Conservation (phyloP, 169 alveolate genomes). For the Plasmodium cynomolgi region DNA sequence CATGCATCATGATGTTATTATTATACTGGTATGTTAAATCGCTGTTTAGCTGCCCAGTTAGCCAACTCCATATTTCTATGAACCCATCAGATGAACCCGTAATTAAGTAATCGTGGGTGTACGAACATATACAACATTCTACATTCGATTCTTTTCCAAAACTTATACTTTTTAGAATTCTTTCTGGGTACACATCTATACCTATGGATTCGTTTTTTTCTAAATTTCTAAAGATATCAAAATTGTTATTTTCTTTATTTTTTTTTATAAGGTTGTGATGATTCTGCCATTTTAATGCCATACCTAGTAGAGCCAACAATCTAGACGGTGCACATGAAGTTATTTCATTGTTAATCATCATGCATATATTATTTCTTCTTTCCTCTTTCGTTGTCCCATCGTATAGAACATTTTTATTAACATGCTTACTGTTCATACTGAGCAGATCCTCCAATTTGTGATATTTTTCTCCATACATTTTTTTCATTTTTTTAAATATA, state of each 20-base stretch:
- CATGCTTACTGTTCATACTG: constrained; percentile 9
- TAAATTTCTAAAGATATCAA: constrained; percentile 84
- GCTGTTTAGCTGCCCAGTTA: constrained; percentile 82
- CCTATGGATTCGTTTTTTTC: constrained; percentile 74
- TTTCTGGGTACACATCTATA: constrained; percentile 77
- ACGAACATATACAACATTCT: constrained; percentile 89
- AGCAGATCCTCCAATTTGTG: constrained; percentile 20
- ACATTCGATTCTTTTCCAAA: constrained; percentile 89
- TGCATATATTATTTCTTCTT: constrained; percentile 62
- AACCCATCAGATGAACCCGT: constrained; percentile 91
- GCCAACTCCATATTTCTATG: constrained; percentile 91
- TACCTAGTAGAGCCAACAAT: constrained; percentile 81
- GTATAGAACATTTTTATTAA: constrained; percentile 30
- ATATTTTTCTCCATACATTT: constrained; percentile 49
- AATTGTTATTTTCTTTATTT: constrained; percentile 62
- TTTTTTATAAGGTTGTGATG: constrained; percentile 80
- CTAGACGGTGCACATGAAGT: constrained; percentile 85
- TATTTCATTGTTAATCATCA: constrained; percentile 75
- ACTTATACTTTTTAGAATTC: constrained; percentile 78
- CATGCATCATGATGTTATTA: constrained; percentile 88
- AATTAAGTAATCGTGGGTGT: constrained; percentile 86
- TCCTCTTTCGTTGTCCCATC: constrained; percentile 72
- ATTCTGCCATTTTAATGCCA: constrained; percentile 88
- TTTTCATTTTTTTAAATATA: constrained; percentile 71
- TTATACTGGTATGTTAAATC: constrained; percentile 86